phyloP scores from a whole-genome alignment of 345 rosid genomes.

The Eucalyptus brandiana region DNA sequence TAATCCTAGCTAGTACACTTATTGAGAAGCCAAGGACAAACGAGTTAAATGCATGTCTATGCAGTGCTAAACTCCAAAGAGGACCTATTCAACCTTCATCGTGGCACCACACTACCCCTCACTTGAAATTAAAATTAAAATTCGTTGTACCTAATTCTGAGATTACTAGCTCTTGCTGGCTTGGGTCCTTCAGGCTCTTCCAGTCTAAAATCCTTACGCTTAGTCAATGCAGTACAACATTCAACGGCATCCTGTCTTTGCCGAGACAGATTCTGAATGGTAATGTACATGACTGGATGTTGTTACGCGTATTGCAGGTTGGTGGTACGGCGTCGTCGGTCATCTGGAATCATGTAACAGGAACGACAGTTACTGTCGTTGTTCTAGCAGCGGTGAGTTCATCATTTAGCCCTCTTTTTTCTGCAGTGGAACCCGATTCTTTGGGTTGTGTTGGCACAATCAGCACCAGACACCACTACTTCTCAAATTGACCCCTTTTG shows the following conservation, averaged over 20 bases:
- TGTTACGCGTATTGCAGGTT: constrained; percentile 26
- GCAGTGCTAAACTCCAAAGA: not conserved
- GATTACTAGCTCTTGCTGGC: not conserved
- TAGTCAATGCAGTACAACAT: not conserved
- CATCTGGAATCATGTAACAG: constrained; percentile 56
- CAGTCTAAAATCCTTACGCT: not conserved
- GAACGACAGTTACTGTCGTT: constrained; percentile 33
- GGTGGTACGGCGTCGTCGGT: constrained; percentile 89
- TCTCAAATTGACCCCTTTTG: not conserved
- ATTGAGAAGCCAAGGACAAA: not conserved
- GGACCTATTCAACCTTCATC: not conserved
- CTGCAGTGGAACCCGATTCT: not conserved
- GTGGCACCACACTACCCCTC: not conserved
- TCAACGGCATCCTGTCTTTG: not conserved
- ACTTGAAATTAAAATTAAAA: not conserved
- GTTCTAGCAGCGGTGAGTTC: constrained; percentile 33
- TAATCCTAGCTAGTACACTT: not conserved
- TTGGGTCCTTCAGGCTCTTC: not conserved
- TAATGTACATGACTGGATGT: not conserved
- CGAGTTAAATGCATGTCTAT: not conserved
- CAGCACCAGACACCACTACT: not conserved
- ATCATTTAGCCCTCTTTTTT: not conserved
- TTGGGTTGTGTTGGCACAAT: not conserved
- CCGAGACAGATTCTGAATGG: not conserved
- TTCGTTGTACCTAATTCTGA: not conserved